phyloP scores from a whole-genome alignment of 2,329 filamentous ascomycete species.

The Epichloe typhina region DNA sequence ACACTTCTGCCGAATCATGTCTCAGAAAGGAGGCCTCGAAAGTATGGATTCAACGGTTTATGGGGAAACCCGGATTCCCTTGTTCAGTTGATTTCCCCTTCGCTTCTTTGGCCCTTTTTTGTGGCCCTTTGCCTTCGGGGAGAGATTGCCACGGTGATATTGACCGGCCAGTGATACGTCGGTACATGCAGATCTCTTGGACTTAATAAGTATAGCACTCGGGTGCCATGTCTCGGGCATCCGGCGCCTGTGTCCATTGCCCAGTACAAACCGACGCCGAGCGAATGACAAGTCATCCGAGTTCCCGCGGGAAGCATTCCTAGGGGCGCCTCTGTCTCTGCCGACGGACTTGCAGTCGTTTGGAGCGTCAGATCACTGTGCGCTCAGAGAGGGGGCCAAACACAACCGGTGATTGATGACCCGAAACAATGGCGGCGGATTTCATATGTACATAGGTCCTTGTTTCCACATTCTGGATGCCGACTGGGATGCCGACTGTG shows the following conservation, averaged over 20 bases:
- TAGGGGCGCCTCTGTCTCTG: neutral
- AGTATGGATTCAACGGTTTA: neutral
- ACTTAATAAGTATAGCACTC: no score
- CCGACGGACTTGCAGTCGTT: neutral
- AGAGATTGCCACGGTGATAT: slow-evolving; percentile 5
- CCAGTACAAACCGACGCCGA: slow-evolving; percentile 17
- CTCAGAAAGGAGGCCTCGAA: slow-evolving; percentile 26
- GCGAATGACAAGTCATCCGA: neutral
- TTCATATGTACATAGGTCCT: no score
- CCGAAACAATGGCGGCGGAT: no score
- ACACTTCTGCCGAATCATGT: slow-evolving; percentile 35
- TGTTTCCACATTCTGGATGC: no score
- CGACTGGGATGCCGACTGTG: no score
- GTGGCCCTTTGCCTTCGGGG: no score
- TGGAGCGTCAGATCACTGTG: no score
- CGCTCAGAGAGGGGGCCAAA: no score
- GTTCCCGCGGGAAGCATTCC: neutral
- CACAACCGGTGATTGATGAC: no score
- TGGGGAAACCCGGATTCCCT: neutral
- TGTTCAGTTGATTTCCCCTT: neutral
- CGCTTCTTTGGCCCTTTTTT: neutral
- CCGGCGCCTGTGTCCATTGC: slow-evolving; percentile 19
- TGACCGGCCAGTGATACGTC: neutral
- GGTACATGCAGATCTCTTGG: no score
- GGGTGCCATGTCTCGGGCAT: slow-evolving; percentile 30